Evolutionary conservation across 306 rosid species (phyloP), one percentile per base, ranked within the genome.

Genomic region (Adenanthera pavonina): DNA sequence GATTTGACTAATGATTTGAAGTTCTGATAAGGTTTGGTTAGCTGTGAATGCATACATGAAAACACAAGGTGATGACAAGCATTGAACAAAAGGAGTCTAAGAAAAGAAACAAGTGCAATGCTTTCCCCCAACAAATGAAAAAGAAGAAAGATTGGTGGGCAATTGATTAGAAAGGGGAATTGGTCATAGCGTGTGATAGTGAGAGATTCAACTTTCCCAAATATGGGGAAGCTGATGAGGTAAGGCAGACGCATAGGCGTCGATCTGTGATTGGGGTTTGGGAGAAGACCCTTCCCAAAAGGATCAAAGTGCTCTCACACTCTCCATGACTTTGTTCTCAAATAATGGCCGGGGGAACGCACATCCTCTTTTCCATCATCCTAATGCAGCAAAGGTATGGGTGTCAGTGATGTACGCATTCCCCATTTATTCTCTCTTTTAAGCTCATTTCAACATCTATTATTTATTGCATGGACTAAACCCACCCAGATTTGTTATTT

Each of bases 401-500:
- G 71, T 80, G 79, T 41, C 69, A 78, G 77, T 38, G 46, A 64
- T 47, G 84, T 78, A 78, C 82, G 8, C 79, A 38, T 81, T 62
- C 80, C 49, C 86, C 74, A 40, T 74, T 74, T 84, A 69, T 60
- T 82, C 70, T 72, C 47, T 68, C 44, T 60, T 69, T 47, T 69
- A 44, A 54, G 1, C 71, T 69, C 9, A 72, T 33, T 47, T 52
- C 15, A 72, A 36, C 84, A 33, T 73, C 73, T 6, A 80, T 86
- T 60, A 86, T 81, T 86, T 60, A 86, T 81, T 87, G 89, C 87
- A 84, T 82, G 83, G 81, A 60, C 60, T n/a, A 71, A 67, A 54
- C 70, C 48, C 80, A 51, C 74, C 16, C 77, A 65, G 49, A 78
- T 38, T 60, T 52, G 34, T 41, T 12, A 4, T 61, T 38, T 61